These are phyloP conservation scores for Grifola frondosa DNA, from an alignment of 1,284 basidiomycete genomes.

Conservation along the genomic window DNA sequence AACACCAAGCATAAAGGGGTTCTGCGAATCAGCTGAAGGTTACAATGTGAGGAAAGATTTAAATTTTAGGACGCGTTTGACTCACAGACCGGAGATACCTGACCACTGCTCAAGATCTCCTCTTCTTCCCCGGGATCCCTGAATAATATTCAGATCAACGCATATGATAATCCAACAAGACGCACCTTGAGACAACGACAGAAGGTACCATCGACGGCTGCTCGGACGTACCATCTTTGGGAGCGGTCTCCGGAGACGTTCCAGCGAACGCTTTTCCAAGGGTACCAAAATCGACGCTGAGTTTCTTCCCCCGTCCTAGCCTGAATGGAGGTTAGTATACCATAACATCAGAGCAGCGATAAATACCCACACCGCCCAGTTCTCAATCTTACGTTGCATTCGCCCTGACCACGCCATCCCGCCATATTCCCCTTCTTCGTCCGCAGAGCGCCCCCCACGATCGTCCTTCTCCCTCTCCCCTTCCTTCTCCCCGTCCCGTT, in stretches of 20 bases:
- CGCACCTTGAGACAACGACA: conserved; percentile 37
- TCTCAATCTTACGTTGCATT: conserved; percentile 67
- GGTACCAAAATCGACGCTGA: conserved; percentile 35
- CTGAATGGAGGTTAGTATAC: conserved; percentile 19
- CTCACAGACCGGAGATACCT: conserved; percentile 66
- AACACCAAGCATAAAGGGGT: conserved; percentile 41
- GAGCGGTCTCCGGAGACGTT: conserved; percentile 24
- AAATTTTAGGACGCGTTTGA: conserved; percentile 11
- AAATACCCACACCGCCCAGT: conserved; percentile 62
- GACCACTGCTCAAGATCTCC: conserved; percentile 68
- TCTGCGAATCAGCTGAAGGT: conserved; percentile 37
- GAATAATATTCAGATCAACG: neutral
- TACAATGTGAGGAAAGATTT: conserved; percentile 5
- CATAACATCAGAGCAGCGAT: neutral
- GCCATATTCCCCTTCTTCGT: conserved; percentile 40
- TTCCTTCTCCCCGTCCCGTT: conserved; percentile 27
- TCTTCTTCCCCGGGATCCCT: conserved; percentile 54
- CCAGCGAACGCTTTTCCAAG: conserved; percentile 24
- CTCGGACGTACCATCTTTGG: no score
- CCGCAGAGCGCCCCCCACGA: no score
- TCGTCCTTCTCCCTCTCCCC: conserved; percentile 37
- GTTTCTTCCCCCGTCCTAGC: conserved; percentile 36
- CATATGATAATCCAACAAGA: conserved; percentile 3
- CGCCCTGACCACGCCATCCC: conserved; percentile 52
- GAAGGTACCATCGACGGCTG: conserved; percentile 30